Conservation (phyloP, 192 early-diverging fungal species). For the Coemansia sp. region DNA sequence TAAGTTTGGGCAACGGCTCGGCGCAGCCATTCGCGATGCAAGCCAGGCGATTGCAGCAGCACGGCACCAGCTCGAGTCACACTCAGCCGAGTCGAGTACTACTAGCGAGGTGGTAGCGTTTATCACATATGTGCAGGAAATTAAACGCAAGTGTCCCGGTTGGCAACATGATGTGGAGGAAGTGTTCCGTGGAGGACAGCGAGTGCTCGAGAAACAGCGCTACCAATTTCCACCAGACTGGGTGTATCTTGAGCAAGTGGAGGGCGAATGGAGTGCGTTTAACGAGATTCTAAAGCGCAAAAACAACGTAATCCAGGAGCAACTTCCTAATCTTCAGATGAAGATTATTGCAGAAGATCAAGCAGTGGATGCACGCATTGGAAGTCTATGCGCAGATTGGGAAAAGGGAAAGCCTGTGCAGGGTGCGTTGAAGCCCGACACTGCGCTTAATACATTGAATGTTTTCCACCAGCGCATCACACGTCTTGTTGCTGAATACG, state of each 20-base stretch:
- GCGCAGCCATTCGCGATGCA: conserved; percentile 78
- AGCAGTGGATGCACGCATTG: conserved; percentile 79
- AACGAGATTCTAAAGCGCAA: conserved; percentile 91
- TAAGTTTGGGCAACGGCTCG: conserved; percentile 82
- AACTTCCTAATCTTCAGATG: conserved; percentile 87
- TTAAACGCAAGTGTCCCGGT: conserved; percentile 74
- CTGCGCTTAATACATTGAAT: conserved; percentile 75
- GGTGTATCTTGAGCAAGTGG: conserved; percentile 92
- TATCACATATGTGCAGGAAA: conserved; percentile 93
- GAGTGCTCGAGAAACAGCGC: conserved; percentile 87
- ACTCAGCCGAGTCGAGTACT: conserved; percentile 75
- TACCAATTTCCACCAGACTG: conserved; percentile 95
- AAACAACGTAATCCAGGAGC: conserved; percentile 90
- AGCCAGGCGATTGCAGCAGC: conserved; percentile 71
- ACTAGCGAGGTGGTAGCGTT: conserved; percentile 91
- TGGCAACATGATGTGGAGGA: conserved; percentile 82
- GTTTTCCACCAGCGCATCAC: conserved; percentile 83
- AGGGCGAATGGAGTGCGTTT: conserved; percentile 97
- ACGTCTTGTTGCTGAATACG: conserved; percentile 80
- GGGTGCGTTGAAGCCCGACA: conserved; percentile 85
- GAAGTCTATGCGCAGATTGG: conserved; percentile 85
- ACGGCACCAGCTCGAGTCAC: conserved; percentile 83
- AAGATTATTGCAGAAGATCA: conserved; percentile 96
- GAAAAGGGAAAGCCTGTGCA: conserved; percentile 92
- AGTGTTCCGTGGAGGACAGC: conserved; percentile 86